Conservation (phyloP, 192 early-diverging fungal genomes). For the Rhizophlyctis rosea region DNA sequence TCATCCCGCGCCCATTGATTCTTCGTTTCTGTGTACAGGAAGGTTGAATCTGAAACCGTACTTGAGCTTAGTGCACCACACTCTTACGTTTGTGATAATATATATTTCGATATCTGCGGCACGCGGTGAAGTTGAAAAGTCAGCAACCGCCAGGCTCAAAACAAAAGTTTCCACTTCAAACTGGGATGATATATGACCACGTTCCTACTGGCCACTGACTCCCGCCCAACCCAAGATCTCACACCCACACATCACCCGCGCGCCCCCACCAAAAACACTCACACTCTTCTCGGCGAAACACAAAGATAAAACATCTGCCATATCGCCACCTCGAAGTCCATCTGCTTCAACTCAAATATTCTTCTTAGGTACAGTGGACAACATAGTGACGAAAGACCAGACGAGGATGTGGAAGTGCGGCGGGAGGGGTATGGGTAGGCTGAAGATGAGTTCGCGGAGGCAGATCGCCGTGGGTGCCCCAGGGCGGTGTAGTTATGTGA, state of each 20-base stretch:
- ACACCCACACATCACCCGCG: too few species aligned
- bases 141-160: conserved; percentile 5
- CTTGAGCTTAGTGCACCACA: too few species aligned
- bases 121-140: conserved; percentile 22
- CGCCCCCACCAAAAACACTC: conserved; percentile 24
- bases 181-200: neutral
- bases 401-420: neutral
- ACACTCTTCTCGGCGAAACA: conserved; percentile 80
- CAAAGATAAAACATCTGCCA: conserved; percentile 87
- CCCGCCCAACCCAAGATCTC: neutral
- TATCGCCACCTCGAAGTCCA: conserved; percentile 86
- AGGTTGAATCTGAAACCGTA: conserved; percentile 10
- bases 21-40: conserved; percentile 77
- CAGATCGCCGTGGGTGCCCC: neutral
- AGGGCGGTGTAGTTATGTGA: neutral
- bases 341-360: conserved; percentile 49
- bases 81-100: conserved; percentile 92
- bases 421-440: too few species aligned
- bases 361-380: conserved; percentile 29
- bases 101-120: conserved; percentile 82
- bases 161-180: neutral
- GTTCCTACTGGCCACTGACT: conserved; percentile 1
- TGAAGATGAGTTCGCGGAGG: too few species aligned
- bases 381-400: too few species aligned
- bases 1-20: conserved; percentile 98